Base-by-base conservation (phyloP, 2,329 filamentous ascomycete species). In the Penicillium sp. region DNA sequence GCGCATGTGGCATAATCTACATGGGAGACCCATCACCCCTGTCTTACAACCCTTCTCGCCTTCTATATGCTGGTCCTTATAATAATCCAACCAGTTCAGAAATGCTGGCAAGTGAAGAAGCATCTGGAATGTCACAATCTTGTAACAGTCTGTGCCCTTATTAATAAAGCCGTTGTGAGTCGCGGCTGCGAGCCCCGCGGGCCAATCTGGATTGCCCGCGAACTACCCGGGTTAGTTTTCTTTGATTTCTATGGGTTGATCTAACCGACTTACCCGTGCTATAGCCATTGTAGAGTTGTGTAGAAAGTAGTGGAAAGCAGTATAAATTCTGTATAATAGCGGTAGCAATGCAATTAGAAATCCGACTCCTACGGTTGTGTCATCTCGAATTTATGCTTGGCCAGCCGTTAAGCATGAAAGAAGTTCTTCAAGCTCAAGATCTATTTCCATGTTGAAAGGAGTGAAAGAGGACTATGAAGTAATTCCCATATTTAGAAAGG, bases 41-140 rank as follows among this genome's bases (percentile, higher is more conserved):
- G 11, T 13, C 5, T 21, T 42, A 22, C 39, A 42, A 4, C 2
- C 9, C n/a, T 11, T 13, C 19, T 21, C 1, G 4, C 4, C 4
- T 21, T 21, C 37, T 3, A 10, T 1, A 52, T 65, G 63, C 3
- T 53, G 55, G 0, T 39, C 3, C 13, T 33, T 43, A 16, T 61
- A 59, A 27, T 47, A 54, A 3, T 44, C 9, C 3, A 66, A 24
- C 62, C 67, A 72, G 31, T 70, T 65, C 33, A 68, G 6, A 24
- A 73, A 54, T 1, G 61, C 10, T 2, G 68, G 65, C 1, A 59
- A 61, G 58, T 71, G 66, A n/a, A 72, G 56, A 24, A 72, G 54
- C 42, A 66, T 29, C 14, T 63, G 54, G 6, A 71, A 56, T 14
- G 52, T 51, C 8, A 59, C 57, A 57, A 71, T 74, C 19, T 69